These are phyloP conservation scores for Lachancea kluyveri DNA, from an alignment of 805 yeast species.

Conservation along the genomic window DNA sequence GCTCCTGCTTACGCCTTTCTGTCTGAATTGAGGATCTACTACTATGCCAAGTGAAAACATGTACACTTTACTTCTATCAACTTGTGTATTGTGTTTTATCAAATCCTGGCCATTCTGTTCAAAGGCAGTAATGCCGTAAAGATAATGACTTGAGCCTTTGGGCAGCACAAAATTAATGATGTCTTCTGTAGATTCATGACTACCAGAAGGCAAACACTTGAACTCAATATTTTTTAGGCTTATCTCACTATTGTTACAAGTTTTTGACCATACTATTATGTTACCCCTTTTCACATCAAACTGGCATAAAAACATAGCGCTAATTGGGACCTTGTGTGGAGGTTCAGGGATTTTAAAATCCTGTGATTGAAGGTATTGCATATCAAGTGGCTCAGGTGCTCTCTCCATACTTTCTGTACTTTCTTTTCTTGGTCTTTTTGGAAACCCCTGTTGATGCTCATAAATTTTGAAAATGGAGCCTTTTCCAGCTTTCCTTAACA, in stretches of 20 bases:
- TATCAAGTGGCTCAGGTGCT: constrained; percentile 3
- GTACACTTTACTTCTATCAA: constrained; percentile 41
- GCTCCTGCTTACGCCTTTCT: constrained; percentile 5
- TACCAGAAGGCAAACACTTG: constrained; percentile 63
- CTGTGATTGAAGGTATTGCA: constrained; percentile 4
- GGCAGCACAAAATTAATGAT: constrained; percentile 46
- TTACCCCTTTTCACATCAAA: constrained; percentile 32
- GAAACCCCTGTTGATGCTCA: background rate
- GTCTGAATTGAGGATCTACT: constrained; percentile 35
- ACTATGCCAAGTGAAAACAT: constrained; percentile 64
- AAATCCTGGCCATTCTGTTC: constrained; percentile 37
- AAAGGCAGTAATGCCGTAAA: constrained; percentile 48
- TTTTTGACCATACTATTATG: constrained; percentile 23
- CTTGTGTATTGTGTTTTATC: constrained; percentile 11
- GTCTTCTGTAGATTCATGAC: constrained; percentile 47
- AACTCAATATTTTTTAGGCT: constrained; percentile 46
- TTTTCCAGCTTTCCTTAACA: background rate
- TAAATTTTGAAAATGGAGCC: no score
- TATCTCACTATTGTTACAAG: constrained; percentile 6
- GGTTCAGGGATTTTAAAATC: constrained; percentile 7
- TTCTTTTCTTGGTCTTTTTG: background rate
- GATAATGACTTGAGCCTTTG: constrained; percentile 15
- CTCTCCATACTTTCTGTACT: background rate
- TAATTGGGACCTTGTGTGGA: constrained; percentile 11
- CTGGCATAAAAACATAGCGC: constrained; percentile 24